A percentile compares a stretch with the other conserved stretches of the same genome.
Evolutionary conservation across 108 stramenopile genomes (phyloP).

Genomic region (Skeletonema potamos): DNA sequence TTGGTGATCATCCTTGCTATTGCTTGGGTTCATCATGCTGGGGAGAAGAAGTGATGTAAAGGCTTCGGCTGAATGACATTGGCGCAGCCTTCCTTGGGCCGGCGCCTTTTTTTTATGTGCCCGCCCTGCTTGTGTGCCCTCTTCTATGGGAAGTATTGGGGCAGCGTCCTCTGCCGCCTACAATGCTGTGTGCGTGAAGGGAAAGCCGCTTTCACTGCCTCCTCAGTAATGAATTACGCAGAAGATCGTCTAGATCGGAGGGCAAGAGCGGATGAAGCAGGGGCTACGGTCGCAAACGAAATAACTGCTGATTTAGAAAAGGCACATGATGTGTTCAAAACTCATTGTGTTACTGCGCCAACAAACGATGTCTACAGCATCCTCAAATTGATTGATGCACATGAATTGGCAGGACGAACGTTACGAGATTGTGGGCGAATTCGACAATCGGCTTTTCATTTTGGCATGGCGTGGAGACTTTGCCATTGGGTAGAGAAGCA

Average conservation of each 20-base stretch:
- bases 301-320: neutral
- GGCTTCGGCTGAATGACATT: too few species aligned
- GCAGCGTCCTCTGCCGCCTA: too few species aligned
- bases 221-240: constrained; percentile 60
- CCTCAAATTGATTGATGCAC: constrained; percentile 21
- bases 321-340: neutral
- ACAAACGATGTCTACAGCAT: neutral
- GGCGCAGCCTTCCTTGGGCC: too few species aligned
- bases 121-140: too few species aligned
- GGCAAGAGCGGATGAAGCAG: constrained; percentile 15
- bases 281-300: neutral
- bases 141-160: too few species aligned
- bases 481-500: constrained; percentile 12
- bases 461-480: constrained; percentile 52
- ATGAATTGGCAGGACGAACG: constrained; percentile 49
- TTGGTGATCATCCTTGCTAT: constrained; percentile 63
- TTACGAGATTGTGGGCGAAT: constrained; percentile 52
- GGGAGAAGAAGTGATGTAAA: too few species aligned
- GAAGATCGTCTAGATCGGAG: constrained; percentile 62
- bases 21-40: too few species aligned
- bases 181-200: too few species aligned
- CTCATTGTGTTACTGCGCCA: neutral
- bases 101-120: too few species aligned
- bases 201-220: too few species aligned
- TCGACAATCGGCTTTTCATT: constrained; percentile 57